phyloP scores from a whole-genome alignment of 2,329 filamentous ascomycete genomes.

The Pseudogymnoascus sp. region DNA sequence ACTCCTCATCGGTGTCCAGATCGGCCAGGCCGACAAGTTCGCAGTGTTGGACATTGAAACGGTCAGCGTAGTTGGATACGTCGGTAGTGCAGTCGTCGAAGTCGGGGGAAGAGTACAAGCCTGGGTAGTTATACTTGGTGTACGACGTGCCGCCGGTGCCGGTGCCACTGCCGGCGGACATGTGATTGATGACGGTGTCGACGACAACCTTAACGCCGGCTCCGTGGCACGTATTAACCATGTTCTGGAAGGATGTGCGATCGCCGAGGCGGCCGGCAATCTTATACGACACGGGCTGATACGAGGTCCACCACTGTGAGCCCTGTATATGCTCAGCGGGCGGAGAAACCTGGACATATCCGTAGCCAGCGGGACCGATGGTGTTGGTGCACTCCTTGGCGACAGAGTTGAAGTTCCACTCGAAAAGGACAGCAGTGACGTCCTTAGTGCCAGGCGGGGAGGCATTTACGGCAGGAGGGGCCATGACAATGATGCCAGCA shows the following conservation, averaged over 20 bases:
- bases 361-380: not conserved
- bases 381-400: slow-evolving; percentile 6
- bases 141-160: not conserved
- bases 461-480: not conserved
- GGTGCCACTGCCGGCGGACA: not conserved
- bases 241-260: not conserved
- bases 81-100: not conserved
- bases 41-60: slow-evolving; percentile 1
- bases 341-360: not conserved
- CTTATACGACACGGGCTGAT: not conserved
- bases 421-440: not conserved
- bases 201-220: not conserved
- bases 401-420: slow-evolving; percentile 3
- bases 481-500: not conserved
- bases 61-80: not conserved
- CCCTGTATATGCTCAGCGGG: slow-evolving; percentile 1
- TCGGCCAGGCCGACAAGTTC: not conserved
- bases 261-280: not conserved
- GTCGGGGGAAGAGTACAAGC: not conserved
- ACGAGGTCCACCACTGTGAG: slow-evolving; percentile 2
- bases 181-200: not conserved
- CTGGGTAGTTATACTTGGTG: slow-evolving; percentile 4
- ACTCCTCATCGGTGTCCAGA: not conserved
- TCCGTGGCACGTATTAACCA: not conserved
- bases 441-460: not conserved